Evolutionary conservation across 1,284 basidiomycete species (phyloP).

Genomic region (Exobasidium rhododendri): DNA sequence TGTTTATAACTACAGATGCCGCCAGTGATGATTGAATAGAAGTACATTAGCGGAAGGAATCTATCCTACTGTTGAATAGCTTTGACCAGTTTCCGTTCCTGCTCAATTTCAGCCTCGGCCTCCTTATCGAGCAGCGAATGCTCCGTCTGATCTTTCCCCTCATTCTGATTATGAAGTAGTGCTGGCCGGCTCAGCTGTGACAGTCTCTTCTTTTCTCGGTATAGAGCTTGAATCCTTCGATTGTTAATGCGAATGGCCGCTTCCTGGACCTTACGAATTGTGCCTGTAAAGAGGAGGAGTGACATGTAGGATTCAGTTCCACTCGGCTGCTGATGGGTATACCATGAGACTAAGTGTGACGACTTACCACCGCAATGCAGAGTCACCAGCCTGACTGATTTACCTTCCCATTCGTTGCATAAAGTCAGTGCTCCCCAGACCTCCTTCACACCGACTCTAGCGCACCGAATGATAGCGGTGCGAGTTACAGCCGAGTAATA

Average conservation of each 20-base stretch:
- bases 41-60: not conserved
- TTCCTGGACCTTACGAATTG: conserved; percentile 11
- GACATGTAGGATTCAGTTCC: too few species aligned
- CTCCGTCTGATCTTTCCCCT: not conserved
- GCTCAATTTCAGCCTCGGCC: not conserved
- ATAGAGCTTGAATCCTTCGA: not conserved
- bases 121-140: not conserved
- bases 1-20: not conserved
- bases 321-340: too few species aligned
- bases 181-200: not conserved
- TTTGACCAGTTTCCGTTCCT: not conserved
- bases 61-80: not conserved
- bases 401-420: not conserved
- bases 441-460: not conserved
- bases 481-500: conserved; percentile 4
- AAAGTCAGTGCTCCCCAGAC: conserved; percentile 1
- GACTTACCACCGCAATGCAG: conserved; percentile 3
- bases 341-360: too few species aligned
- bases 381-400: not conserved
- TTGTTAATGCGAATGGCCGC: not conserved
- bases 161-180: not conserved
- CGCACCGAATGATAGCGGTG: conserved; percentile 1
- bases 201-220: not conserved
- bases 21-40: not conserved
- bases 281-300: not conserved